A percentile compares a stretch with the other conserved stretches of the same genome.
Conservation (phyloP, 2,329 filamentous ascomycete genomes). For the Rhynchosporium graminicola region DNA sequence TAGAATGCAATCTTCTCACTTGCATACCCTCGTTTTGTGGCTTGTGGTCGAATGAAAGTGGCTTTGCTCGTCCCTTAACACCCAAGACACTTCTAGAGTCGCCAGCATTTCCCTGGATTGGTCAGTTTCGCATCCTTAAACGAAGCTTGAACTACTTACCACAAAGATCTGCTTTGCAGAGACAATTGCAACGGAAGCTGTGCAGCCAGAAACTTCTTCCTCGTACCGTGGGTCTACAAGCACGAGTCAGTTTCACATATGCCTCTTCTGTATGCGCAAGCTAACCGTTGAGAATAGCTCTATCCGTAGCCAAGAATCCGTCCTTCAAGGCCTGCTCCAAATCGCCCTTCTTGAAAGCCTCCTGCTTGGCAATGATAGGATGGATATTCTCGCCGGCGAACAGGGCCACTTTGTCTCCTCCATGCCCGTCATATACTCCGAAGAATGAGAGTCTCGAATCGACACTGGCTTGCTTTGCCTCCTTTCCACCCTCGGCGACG, state of each 20-base stretch:
- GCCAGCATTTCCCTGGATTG: conserved; percentile 83
- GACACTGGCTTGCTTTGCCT: conserved; percentile 59
- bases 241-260: conserved; percentile 33
- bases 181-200: conserved; percentile 86
- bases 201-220: conserved; percentile 97
- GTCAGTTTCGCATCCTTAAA: conserved; percentile 34
- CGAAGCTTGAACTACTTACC: conserved; percentile 59
- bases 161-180: conserved; percentile 92
- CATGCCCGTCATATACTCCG: conserved; percentile 96
- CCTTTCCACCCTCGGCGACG: conserved; percentile 51
- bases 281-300: conserved; percentile 91
- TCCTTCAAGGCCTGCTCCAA: conserved; percentile 97
- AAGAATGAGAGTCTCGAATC: conserved; percentile 85
- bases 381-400: conserved; percentile 93
- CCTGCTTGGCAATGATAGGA: conserved; percentile 92
- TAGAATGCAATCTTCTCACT: neutral
- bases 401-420: conserved; percentile 91
- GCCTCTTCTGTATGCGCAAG: conserved; percentile 12
- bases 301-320: conserved; percentile 92
- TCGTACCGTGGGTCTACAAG: conserved; percentile 90
- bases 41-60: conserved; percentile 98
- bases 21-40: conserved; percentile 88
- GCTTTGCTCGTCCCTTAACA: conserved; percentile 96
- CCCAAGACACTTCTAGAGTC: conserved; percentile 94
- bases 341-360: conserved; percentile 86